Conservation (phyloP, 2,329 filamentous ascomycete species). For the Stagonosporopsis cucurbitacearum region DNA sequence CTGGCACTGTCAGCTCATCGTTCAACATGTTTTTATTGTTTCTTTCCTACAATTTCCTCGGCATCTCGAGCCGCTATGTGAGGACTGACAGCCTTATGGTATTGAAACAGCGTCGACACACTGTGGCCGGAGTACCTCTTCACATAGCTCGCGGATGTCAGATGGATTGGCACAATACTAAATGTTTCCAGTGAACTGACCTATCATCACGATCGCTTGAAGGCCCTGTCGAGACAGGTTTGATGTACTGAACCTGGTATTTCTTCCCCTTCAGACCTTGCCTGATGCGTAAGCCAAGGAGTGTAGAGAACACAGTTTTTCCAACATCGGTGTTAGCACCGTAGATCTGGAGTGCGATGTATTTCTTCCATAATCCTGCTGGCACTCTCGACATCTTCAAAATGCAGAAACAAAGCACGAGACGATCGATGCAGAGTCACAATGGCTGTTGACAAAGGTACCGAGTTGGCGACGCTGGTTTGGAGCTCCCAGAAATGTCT, state of each 20-base stretch:
- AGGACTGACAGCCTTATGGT: constrained; percentile 76
- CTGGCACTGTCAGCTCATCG: constrained; percentile 22
- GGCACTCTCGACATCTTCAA: constrained; percentile 55
- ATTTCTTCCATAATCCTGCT: constrained; percentile 70
- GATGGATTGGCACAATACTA: background rate
- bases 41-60: constrained; percentile 26
- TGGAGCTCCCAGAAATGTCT: background rate
- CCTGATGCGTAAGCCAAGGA: constrained; percentile 63
- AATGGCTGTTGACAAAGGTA: background rate
- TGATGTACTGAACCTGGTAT: constrained; percentile 68
- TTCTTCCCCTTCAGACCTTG: constrained; percentile 49
- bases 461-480: background rate
- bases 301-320: constrained; percentile 80
- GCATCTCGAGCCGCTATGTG: constrained; percentile 69
- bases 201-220: constrained; percentile 71
- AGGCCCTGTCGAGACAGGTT: constrained; percentile 81
- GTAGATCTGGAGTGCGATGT: constrained; percentile 76
- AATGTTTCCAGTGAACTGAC: constrained; percentile 51
- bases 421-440: constrained; percentile 6
- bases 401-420: background rate
- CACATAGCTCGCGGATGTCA: constrained; percentile 63
- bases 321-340: constrained; percentile 86
- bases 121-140: constrained; percentile 62
- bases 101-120: constrained; percentile 71
- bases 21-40: background rate